These are phyloP conservation scores for Crucibulum laeve DNA, from an alignment of 768 basidiomycete species.

Conservation along the genomic window DNA sequence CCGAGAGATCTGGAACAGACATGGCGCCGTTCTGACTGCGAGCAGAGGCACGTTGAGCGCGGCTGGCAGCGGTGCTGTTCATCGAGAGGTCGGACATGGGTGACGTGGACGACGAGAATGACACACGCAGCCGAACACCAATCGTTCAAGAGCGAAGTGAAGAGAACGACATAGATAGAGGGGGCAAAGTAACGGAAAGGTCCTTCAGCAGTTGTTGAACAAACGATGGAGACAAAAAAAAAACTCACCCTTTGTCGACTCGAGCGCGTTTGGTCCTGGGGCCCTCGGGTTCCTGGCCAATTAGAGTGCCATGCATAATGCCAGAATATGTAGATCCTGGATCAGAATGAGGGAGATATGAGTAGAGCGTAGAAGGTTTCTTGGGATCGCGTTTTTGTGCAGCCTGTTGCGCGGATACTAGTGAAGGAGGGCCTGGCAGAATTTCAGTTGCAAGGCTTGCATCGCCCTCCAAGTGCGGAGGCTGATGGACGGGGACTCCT, in stretches of 20 bases:
- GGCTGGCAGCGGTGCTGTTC: constrained; percentile 52
- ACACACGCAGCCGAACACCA: constrained; percentile 7
- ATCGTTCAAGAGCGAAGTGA: constrained; percentile 11
- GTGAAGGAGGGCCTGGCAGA: constrained; percentile 81
- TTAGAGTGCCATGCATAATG: constrained; percentile 61
- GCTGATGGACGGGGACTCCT: constrained; percentile 70
- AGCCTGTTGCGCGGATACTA: constrained; percentile 66
- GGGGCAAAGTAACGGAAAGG: constrained; percentile 5
- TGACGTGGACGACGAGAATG: constrained; percentile 11
- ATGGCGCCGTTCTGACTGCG: constrained; percentile 52
- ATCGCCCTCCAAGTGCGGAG: constrained; percentile 80
- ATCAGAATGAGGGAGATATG: constrained; percentile 81
- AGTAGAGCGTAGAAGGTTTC: constrained; percentile 64
- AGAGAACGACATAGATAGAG: constrained; percentile 11
- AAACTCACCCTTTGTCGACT: constrained; percentile 67
- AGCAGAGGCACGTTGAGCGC: constrained; percentile 70
- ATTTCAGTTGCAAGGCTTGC: constrained; percentile 83
- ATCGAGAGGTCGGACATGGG: constrained; percentile 10
- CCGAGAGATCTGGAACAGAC: constrained; percentile 31
- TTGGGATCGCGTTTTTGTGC: constrained; percentile 76
- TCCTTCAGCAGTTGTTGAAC: constrained; percentile 11
- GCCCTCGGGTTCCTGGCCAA: constrained; percentile 61
- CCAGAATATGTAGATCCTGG: constrained; percentile 87
- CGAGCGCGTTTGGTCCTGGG: constrained; percentile 70
- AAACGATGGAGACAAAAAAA: constrained; percentile 10